Conservation (phyloP, 2,329 filamentous ascomycete genomes). For the Emericellopsis atlantica region DNA sequence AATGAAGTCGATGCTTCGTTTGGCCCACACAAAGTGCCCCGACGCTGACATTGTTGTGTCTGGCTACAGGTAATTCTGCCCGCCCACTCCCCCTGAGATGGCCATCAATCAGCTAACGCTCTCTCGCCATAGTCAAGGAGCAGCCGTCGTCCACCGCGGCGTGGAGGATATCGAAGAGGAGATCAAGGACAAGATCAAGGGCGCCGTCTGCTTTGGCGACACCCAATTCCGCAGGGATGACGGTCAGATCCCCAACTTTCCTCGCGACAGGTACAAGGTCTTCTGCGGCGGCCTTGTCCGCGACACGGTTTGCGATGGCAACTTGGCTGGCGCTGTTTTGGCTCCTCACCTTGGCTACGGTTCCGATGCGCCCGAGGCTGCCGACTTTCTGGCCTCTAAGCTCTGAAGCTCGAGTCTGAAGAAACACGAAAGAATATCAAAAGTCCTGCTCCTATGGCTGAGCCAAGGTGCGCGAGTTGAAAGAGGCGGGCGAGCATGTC, state of each 20-base stretch:
- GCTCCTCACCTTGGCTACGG: constrained; percentile 23
- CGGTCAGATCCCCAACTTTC: constrained; percentile 21
- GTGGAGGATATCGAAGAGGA: constrained; percentile 10
- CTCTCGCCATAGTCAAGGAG: constrained; percentile 14
- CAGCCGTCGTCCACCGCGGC: constrained; percentile 13
- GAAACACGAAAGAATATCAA: not conserved
- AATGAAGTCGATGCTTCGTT: constrained; percentile 18
- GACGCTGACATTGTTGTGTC: constrained; percentile 20
- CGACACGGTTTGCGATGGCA: constrained; percentile 23
- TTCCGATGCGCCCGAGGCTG: constrained; percentile 15
- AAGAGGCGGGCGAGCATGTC: not conserved
- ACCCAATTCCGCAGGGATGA: constrained; percentile 16
- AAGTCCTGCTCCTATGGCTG: not conserved
- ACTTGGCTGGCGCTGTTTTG: constrained; percentile 15
- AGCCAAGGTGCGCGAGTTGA: not conserved
- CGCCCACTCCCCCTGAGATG: not conserved
- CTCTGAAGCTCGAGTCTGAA: not conserved
- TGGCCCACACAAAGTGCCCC: constrained; percentile 22
- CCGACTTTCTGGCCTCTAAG: constrained; percentile 14
- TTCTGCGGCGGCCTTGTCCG: constrained; percentile 21
- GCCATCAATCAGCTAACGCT: not conserved
- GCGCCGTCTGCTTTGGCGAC: constrained; percentile 12
- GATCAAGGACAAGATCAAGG: constrained; percentile 11
- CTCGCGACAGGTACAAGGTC: constrained; percentile 20
- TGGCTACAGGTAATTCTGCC: constrained; percentile 16